Evolutionary conservation across 1,284 basidiomycete genomes (phyloP), one percentile per base, ranked within the genome.

Genomic region (Heliocybe sulcata): DNA sequence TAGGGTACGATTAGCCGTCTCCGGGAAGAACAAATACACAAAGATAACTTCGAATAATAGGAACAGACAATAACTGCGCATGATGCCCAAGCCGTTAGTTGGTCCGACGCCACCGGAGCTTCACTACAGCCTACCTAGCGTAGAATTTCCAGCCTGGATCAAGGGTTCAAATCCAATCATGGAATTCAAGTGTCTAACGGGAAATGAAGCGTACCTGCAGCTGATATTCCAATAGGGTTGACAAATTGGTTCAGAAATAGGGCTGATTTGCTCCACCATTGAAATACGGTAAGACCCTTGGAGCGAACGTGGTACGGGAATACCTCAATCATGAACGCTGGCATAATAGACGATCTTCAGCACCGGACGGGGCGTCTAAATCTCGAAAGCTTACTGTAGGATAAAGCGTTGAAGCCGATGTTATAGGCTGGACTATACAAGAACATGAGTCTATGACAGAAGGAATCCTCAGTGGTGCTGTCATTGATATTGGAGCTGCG

Each of bases 201-300:
- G 12, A 31, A 31, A 6, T 31, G 42, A 16, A 45, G 4, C 9
- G 22, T 63, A 66, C 71, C 75, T 51, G 79, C 74, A 50, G 79
- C 77, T 23, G 63, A 67, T 51, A 85, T 78, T 2, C 80, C 83
- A 53, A 82, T 76, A 1, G 80, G 80, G 64, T 81, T 82, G 51
- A 79, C 77, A 64, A 77, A 83, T 60, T 80, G 78, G 61, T 82
- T 83, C 69, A 82, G 79, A 61, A 77, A 79, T 3, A 76, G 72
- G 2, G 80, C 77, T 35, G 73, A 69, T 38, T 80, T 76, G 49
- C 77, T 70, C 65, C 71, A 75, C 67, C 70, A 75, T 59, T 81
- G 77, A 70, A 81, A 78, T 16, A 79, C 60, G 1, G 75, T 67
- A 47, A 79, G 70, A 27, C 77, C 78, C 62, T 78, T 77, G 2